Percentiles rank a stretch among this genome's conserved stretches.
Conservation (phyloP, 768 basidiomycete genomes). For the Phylloporus sp. region DNA sequence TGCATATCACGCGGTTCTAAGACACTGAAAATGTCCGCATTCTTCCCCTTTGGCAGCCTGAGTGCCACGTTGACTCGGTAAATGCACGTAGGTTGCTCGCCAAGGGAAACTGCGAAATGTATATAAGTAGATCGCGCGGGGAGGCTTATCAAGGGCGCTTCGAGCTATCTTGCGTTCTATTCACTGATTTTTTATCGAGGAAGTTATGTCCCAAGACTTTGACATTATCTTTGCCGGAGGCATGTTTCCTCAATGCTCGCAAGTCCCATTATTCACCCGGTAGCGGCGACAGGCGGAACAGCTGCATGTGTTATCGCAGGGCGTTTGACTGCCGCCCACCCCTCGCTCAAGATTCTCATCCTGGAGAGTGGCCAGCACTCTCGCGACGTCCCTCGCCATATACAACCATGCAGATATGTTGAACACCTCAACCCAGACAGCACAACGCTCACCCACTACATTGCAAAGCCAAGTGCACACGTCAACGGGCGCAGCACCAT, state of each 20-base stretch:
- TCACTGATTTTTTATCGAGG: neutral
- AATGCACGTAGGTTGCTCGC: no score
- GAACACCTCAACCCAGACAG: slow-evolving; percentile 37
- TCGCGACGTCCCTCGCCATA: slow-evolving; percentile 41
- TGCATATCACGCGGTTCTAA: no score
- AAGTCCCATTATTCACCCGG: neutral
- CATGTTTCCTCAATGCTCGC: slow-evolving; percentile 8
- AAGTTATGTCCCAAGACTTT: slow-evolving; percentile 21
- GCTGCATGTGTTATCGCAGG: slow-evolving; percentile 51
- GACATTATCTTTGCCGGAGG: slow-evolving; percentile 62
- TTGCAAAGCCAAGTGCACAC: slow-evolving; percentile 37
- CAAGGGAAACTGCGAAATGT: no score
- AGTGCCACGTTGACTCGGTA: no score
- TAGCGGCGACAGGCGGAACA: slow-evolving; percentile 44
- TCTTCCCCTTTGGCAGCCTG: no score
- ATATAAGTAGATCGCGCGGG: no score
- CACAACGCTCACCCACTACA: slow-evolving; percentile 44
- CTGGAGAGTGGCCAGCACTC: slow-evolving; percentile 58
- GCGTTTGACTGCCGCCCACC: slow-evolving; percentile 51
- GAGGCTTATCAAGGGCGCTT: no score
- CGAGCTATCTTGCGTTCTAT: neutral
- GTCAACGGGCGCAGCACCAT: slow-evolving; percentile 42
- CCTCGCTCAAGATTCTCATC: slow-evolving; percentile 53
- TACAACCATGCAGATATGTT: slow-evolving; percentile 52
- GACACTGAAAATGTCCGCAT: no score